phyloP scores from a whole-genome alignment of 306 rosid species.

The Vicia villosa region DNA sequence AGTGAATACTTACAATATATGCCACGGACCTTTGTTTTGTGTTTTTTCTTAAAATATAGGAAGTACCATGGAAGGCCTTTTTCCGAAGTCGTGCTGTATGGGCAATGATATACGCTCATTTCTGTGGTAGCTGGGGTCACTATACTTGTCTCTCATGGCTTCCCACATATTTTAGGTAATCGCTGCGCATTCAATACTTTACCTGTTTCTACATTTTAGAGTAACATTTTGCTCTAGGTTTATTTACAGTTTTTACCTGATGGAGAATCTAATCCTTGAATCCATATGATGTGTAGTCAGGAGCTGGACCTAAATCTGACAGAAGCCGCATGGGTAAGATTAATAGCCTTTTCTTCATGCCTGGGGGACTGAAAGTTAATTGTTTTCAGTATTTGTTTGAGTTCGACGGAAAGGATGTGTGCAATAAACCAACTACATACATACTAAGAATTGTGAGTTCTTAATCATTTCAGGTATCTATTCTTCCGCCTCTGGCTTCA shows the following conservation, averaged over 20 bases:
- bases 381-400: constrained; percentile 16
- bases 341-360: constrained; percentile 8
- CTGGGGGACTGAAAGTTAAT: background rate
- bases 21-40: constrained; percentile 28
- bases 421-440: background rate
- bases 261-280: constrained; percentile 39
- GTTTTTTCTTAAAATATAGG: constrained; percentile 54
- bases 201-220: background rate
- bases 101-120: constrained; percentile 98
- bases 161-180: constrained; percentile 91
- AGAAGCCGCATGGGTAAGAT: constrained; percentile 95
- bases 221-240: constrained; percentile 8
- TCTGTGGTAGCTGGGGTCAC: constrained; percentile 99
- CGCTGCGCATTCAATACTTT: constrained; percentile 12
- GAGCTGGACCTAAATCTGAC: constrained; percentile 88
- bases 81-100: constrained; percentile 82
- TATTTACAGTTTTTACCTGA: constrained; percentile 25
- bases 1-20: constrained; percentile 14
- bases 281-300: constrained; percentile 65
- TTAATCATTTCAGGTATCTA: constrained; percentile 74
- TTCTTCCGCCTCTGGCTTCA: constrained; percentile 92
- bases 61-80: constrained; percentile 88
- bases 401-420: background rate
- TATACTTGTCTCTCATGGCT: constrained; percentile 95
- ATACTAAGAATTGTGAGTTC: constrained; percentile 14